Base-by-base conservation (phyloP, 31 red algal genomes). In the Porphyra umbilicalis region DNA sequence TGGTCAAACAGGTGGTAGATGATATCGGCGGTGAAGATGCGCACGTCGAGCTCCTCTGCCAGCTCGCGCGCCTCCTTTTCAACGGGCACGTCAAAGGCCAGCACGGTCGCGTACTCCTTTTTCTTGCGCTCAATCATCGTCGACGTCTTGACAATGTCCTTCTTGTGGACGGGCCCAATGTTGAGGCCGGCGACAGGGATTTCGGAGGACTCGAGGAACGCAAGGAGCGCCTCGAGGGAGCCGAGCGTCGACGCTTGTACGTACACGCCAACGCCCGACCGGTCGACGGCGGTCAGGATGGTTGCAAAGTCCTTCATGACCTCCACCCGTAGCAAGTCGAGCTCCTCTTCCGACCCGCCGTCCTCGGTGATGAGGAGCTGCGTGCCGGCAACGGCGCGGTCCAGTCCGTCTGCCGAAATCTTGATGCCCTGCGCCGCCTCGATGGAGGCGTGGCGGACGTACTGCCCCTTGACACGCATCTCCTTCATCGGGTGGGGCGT, bases 1-100 rank as follows among this genome's bases (percentile, higher is more conserved):
- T 93, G 91, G 91, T 99, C 98, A 88, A 99, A 99, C 33, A 99
- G 84, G 79, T 99, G 94, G 84, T 97, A 99, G 77, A 97, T 99
- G 85, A 99, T 99, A 79, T 99, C 98, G 29, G 98, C 98, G 14
- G 98, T 97, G 91, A 99, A 99, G 78, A 99, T 97, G 75, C 77
- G 87, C 57, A 99, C 92, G 30, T 85, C 92, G 34, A 89, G 87
- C 44, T 97, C 92, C 77, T 95, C 92, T 1, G 98, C 94, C 79
- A 90, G 39, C 42, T 95, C 98, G 34, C 91, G 86, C 34, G 98
- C 98, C 79, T 99, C 94, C 57, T 85, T 88, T 83, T 99, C 98
- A 15, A 99, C 94, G 29, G 79, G 75, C 10, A 99, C 98, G 88
- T 99, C 98, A 86, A 99, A 99, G 38, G 98, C 98, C 57, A 99